Percentiles rank a stretch among this genome's conserved stretches.
Conservation (phyloP, 306 rosid genomes). For the Ziziphus jujuba region DNA sequence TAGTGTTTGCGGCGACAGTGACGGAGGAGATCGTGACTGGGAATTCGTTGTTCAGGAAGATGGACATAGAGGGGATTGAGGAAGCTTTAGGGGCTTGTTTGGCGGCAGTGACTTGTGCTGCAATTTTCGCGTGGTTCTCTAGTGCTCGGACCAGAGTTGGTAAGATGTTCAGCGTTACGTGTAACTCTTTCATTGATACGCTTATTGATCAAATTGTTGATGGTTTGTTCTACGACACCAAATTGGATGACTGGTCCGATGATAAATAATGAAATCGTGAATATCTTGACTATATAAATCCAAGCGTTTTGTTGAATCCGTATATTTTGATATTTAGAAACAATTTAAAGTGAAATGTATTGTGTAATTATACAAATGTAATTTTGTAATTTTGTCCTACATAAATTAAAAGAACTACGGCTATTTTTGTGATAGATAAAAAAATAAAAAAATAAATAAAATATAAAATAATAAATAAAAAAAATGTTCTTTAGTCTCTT, state of each 20-base stretch:
- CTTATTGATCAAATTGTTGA: slow-evolving; percentile 82
- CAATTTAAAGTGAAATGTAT: too few relatives aligned
- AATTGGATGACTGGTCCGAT: slow-evolving; percentile 54
- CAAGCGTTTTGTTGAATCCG: too few relatives aligned
- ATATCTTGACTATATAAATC: too few relatives aligned
- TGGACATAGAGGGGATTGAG: slow-evolving; percentile 66
- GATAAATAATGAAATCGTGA: slow-evolving; percentile 39
- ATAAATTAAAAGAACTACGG: too few relatives aligned
- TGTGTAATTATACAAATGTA: too few relatives aligned
- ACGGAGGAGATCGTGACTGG: slow-evolving; percentile 72
- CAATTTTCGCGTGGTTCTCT: slow-evolving; percentile 71
- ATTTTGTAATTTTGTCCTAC: too few relatives aligned
- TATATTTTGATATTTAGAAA: not conserved
- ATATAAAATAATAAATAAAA: too few relatives aligned
- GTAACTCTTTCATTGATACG: slow-evolving; percentile 70
- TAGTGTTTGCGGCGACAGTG: slow-evolving; percentile 78
- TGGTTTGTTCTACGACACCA: slow-evolving; percentile 74
- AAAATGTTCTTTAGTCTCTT: too few relatives aligned
- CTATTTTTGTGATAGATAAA: too few relatives aligned
- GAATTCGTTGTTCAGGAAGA: slow-evolving; percentile 71
- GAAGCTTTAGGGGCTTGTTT: slow-evolving; percentile 81
- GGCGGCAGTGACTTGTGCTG: slow-evolving; percentile 69
- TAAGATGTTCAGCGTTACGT: slow-evolving; percentile 56
- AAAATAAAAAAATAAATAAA: too few relatives aligned
- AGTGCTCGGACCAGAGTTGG: slow-evolving; percentile 75